A percentile compares a stretch with the other conserved stretches of the same genome.
Conservation (phyloP, 495 filamentous ascomycete species). For the Penicillium pancosmium region DNA sequence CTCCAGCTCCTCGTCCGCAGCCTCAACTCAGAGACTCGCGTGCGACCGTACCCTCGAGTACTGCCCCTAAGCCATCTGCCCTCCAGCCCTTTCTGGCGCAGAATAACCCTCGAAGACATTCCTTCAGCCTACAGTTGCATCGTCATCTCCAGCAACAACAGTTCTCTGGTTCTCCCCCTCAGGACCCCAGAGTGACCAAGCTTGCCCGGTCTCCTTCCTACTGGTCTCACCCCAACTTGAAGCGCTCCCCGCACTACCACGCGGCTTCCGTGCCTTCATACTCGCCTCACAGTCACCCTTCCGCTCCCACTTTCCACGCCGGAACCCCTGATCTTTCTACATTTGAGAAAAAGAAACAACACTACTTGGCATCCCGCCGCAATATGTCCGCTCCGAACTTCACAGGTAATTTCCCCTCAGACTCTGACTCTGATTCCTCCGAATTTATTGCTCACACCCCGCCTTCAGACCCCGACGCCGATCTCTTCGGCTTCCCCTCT, state of each 20-base stretch:
- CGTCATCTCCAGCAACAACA: constrained; percentile 42
- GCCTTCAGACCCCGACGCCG: constrained; percentile 20
- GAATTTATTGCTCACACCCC: constrained; percentile 10
- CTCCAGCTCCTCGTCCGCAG: constrained; percentile 31
- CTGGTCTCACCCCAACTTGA: constrained; percentile 47
- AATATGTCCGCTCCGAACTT: constrained; percentile 49
- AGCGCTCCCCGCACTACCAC: constrained; percentile 35
- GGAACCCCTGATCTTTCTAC: constrained; percentile 30
- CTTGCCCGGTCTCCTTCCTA: constrained; percentile 46
- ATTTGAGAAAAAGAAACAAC: constrained; percentile 30
- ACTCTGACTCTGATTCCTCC: background rate
- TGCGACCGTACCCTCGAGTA: constrained; percentile 40
- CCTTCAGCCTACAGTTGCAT: constrained; percentile 40
- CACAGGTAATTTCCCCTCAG: constrained; percentile 25
- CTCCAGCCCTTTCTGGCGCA: constrained; percentile 39
- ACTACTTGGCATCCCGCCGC: constrained; percentile 29
- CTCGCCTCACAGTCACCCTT: constrained; percentile 51
- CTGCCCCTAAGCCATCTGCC: constrained; percentile 42
- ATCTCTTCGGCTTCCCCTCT: constrained; percentile 40
- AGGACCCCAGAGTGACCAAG: constrained; percentile 43
- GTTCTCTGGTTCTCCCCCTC: constrained; percentile 38
- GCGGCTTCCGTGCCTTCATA: constrained; percentile 40
- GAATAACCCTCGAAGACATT: constrained; percentile 39
- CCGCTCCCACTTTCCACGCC: constrained; percentile 55
- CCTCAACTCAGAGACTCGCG: constrained; percentile 39